phyloP scores from a whole-genome alignment of 352 stramenopile genomes.

The Pythium biforme region DNA sequence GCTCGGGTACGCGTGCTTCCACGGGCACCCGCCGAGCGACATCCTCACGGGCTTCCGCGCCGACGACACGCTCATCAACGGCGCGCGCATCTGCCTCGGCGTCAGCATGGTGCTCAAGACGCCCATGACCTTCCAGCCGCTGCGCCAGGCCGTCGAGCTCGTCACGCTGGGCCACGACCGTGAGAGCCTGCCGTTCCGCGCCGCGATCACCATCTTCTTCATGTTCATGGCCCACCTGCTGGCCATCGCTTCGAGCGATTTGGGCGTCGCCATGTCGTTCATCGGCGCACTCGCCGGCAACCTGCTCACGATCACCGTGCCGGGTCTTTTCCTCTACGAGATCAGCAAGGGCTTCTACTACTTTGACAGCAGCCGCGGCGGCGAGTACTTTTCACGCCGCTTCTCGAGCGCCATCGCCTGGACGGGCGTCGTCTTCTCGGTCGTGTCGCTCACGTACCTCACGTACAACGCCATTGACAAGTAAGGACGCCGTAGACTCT shows the following conservation, averaged over 20 bases:
- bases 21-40: conserved; percentile 79
- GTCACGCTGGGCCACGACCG: conserved; percentile 68
- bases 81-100: conserved; percentile 65
- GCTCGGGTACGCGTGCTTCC: conserved; percentile 77
- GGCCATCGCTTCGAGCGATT: conserved; percentile 55
- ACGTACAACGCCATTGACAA: conserved; percentile 41
- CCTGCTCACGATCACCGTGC: conserved; percentile 66
- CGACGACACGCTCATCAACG: conserved; percentile 77
- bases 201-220: conserved; percentile 64
- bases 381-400: conserved; percentile 53
- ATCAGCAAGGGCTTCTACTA: conserved; percentile 49
- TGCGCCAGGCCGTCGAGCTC: conserved; percentile 76
- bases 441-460: conserved; percentile 69
- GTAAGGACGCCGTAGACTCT: conserved; percentile 1
- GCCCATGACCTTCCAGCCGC: conserved; percentile 83
- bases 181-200: conserved; percentile 68
- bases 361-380: conserved; percentile 37
- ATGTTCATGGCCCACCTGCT: conserved; percentile 63
- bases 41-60: conserved; percentile 74
- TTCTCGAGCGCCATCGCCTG: conserved; percentile 50
- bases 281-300: conserved; percentile 73
- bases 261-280: conserved; percentile 77
- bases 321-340: conserved; percentile 76
- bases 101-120: conserved; percentile 81
- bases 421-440: conserved; percentile 52